These are phyloP conservation scores for Barnettozyma vustinii DNA, from an alignment of 805 yeast species.

Conservation along the genomic window DNA sequence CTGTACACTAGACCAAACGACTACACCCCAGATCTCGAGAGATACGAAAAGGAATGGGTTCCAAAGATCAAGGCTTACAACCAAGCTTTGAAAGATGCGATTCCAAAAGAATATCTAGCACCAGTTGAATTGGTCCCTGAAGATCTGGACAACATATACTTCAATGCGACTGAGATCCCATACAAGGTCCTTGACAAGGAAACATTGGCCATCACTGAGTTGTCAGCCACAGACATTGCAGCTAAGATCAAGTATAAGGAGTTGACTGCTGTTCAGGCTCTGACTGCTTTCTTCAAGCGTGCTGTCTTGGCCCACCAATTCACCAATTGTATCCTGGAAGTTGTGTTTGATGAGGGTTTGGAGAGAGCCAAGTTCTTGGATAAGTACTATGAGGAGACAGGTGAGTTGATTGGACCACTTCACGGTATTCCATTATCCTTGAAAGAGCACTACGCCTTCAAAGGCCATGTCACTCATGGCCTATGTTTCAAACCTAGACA, in stretches of 20 bases:
- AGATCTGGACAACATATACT: constrained; percentile 17
- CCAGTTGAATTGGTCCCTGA: constrained; percentile 19
- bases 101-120: constrained; percentile 21
- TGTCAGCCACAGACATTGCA: constrained; percentile 19
- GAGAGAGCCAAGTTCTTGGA: constrained; percentile 52
- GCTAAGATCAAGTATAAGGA: constrained; percentile 13
- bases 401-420: constrained; percentile 56
- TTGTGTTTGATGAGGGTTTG: constrained; percentile 61
- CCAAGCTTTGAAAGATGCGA: constrained; percentile 14
- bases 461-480: constrained; percentile 54
- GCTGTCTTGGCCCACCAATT: constrained; percentile 61
- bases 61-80: constrained; percentile 24
- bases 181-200: constrained; percentile 15
- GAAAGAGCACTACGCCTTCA: constrained; percentile 57
- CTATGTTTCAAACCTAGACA: constrained; percentile 46
- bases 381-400: constrained; percentile 41
- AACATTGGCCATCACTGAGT: constrained; percentile 18
- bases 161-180: constrained; percentile 22
- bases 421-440: constrained; percentile 68
- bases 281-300: constrained; percentile 31
- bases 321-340: constrained; percentile 54
- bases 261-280: constrained; percentile 17
- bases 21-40: constrained; percentile 16
- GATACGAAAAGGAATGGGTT: constrained; percentile 18
- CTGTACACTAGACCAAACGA: constrained; percentile 6